These are phyloP conservation scores for Hymenoscyphus salicellus DNA, from an alignment of 2,329 filamentous ascomycete species.

Conservation along the genomic window DNA sequence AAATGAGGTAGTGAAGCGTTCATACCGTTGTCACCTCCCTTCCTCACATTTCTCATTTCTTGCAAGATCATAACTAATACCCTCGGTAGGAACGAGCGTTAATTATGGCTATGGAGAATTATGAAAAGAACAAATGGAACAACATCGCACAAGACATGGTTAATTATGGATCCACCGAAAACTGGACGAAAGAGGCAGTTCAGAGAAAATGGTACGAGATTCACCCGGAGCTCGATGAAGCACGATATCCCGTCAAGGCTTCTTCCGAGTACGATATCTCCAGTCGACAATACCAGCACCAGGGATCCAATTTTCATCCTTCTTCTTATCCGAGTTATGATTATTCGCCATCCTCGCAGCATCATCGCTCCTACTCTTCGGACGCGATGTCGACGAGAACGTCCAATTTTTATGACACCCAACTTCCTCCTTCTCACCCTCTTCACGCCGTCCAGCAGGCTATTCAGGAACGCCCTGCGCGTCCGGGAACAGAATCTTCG, in stretches of 20 bases:
- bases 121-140: conserved; percentile 36
- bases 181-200: conserved; percentile 36
- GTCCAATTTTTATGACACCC: conserved; percentile 3
- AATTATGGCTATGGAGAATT: conserved; percentile 33
- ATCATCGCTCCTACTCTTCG: background rate
- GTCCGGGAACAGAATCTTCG: background rate
- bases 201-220: conserved; percentile 38
- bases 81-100: conserved; percentile 33
- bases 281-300: conserved; percentile 10
- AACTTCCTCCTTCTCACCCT: conserved; percentile 7
- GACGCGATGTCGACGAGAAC: background rate
- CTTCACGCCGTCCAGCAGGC: conserved; percentile 3
- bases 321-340: background rate
- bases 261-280: conserved; percentile 7
- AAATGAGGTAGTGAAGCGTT: conserved; percentile 20
- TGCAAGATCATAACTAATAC: conserved; percentile 14
- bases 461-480: background rate
- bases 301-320: background rate
- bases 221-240: conserved; percentile 12
- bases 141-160: conserved; percentile 35
- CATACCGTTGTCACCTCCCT: conserved; percentile 16
- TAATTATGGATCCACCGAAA: conserved; percentile 35
- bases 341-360: background rate
- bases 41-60: conserved; percentile 10
- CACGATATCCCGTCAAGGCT: background rate